phyloP scores from a whole-genome alignment of 306 rosid species.

The Cicer chorassanicum region DNA sequence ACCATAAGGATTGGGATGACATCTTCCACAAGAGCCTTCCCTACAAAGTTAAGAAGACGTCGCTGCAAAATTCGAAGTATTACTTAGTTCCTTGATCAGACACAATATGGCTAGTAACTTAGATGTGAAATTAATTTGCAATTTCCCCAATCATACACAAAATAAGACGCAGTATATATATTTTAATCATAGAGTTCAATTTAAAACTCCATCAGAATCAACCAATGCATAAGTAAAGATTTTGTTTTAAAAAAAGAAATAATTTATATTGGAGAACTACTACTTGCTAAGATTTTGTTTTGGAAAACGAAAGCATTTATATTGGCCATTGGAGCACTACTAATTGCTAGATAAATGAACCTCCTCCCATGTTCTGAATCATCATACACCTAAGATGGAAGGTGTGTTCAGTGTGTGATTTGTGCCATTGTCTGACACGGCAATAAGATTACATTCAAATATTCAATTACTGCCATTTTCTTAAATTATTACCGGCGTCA shows the following conservation, averaged over 20 bases:
- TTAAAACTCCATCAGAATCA: neutral
- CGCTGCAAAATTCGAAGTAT: constrained; percentile 65
- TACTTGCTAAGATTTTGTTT: constrained; percentile 5
- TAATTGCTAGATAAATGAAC: constrained; percentile 20
- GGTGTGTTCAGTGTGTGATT: too few relatives aligned
- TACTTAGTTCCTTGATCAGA: constrained; percentile 41
- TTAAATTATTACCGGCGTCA: too few relatives aligned
- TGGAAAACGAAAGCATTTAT: constrained; percentile 11
- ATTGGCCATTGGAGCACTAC: neutral
- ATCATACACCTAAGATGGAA: neutral
- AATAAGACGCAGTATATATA: neutral
- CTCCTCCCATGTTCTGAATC: constrained; percentile 9
- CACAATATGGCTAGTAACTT: constrained; percentile 32
- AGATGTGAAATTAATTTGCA: constrained; percentile 23
- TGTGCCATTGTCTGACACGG: too few relatives aligned
- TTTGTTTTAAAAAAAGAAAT: constrained; percentile 13
- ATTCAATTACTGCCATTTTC: too few relatives aligned
- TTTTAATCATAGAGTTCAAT: neutral
- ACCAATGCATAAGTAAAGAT: neutral
- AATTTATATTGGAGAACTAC: neutral
- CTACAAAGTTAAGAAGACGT: constrained; percentile 78
- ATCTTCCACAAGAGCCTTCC: constrained; percentile 84
- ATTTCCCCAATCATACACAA: constrained; percentile 29
- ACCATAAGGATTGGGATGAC: constrained; percentile 75
- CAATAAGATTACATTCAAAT: too few relatives aligned